Conservation (phyloP, 257 asterid species). For the Penstemon davidsonii region DNA sequence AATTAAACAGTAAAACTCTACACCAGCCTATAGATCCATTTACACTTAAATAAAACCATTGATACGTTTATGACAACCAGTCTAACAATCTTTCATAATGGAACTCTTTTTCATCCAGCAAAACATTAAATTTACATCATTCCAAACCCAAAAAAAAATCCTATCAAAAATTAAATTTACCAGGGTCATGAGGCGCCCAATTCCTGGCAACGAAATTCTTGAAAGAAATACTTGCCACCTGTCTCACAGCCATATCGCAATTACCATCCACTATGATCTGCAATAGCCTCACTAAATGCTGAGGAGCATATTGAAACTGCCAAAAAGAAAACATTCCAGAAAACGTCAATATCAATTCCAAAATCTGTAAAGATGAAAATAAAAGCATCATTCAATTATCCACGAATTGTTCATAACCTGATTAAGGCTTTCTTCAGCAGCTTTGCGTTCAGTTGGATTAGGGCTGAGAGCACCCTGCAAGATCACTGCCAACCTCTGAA, state of each 20-base stretch:
- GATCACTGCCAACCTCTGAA: conserved; percentile 63
- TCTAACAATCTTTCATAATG: too few species aligned
- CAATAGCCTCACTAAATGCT: conserved; percentile 93
- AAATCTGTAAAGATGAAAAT: not conserved
- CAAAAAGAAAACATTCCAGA: conserved; percentile 14
- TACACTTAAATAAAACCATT: too few species aligned
- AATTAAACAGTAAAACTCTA: too few species aligned
- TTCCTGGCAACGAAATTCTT: conserved; percentile 83
- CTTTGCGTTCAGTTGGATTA: conserved; percentile 77
- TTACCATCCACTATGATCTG: conserved; percentile 84
- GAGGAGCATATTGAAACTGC: conserved; percentile 84
- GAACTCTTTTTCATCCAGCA: too few species aligned
- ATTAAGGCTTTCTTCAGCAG: conserved; percentile 84
- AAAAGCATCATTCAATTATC: not conserved
- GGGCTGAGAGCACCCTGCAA: conserved; percentile 82
- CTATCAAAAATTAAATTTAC: conserved; percentile 32
- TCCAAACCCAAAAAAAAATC: not conserved
- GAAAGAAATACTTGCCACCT: conserved; percentile 92
- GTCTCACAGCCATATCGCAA: conserved; percentile 81
- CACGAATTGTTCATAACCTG: conserved; percentile 41
- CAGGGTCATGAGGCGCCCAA: conserved; percentile 80
- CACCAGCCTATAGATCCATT: too few species aligned
- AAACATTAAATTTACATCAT: too few species aligned
- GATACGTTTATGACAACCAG: too few species aligned
- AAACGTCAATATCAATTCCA: not conserved